Base-by-base conservation (phyloP, 768 basidiomycete genomes). In the Lyophyllum shimeji region DNA sequence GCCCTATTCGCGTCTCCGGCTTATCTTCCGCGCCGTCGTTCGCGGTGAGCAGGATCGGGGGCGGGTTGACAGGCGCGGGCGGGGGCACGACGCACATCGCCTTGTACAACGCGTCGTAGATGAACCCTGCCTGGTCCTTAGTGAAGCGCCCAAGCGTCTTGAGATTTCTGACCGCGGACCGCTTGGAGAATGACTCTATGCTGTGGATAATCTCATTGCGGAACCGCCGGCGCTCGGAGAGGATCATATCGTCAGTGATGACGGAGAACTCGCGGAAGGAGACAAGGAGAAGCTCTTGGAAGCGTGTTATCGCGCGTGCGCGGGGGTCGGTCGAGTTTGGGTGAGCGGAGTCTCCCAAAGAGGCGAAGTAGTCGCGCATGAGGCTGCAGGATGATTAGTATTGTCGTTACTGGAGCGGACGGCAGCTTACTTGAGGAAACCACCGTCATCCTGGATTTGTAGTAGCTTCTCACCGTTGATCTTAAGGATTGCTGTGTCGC, bases 191-290 rank as follows among this genome's bases (percentile, higher is more conserved):
- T 2, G 82, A 84, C 74, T 99, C 97, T 59, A 99, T 94, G 63
- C 85, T 91, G 66, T 92, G 85, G 37, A 97, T 85, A 58, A 99
- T 90, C 65, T 98, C 95, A 31, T 85, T 82, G 46, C 96, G 82
- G 76, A 90, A 93, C 46, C 87, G 83, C 59, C 83, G 83, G 21
- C 97, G 86, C 71, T 99, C 97, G 12, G 82, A 78, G 15, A 83
- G 82, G 63, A 99, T 98, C 17, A 90, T 89, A 9, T 98, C 97
- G 63, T 98, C 96, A 0, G 94, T 94, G 69, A 99, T 97, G 59
- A 94, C 82, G 3, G 93, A 89, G 69, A 99, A 98, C 68, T 99
- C 97, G 54, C 97, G 85, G 83, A 99, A 99, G 2, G 97, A 96
- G 53, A 99, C 88, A 7, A 98, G 86, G 40, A 98, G 85, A 0